These are phyloP conservation scores for Tulasnella sp. DNA, from an alignment of 768 basidiomycete species.

Conservation along the genomic window DNA sequence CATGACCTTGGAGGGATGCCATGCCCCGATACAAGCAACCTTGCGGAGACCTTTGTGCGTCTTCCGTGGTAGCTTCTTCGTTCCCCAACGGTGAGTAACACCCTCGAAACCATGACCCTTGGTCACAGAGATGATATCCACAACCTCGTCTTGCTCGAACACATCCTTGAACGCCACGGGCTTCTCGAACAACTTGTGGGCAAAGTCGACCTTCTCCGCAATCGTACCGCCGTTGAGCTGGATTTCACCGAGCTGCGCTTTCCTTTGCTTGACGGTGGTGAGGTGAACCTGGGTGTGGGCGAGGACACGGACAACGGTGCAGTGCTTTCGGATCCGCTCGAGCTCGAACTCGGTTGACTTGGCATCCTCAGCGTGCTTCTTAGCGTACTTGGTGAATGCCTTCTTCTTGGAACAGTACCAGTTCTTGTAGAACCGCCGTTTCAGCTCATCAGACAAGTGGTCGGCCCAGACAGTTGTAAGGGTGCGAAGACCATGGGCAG, in stretches of 20 bases:
- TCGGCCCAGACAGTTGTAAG: conserved; percentile 96
- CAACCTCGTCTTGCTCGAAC: conserved; percentile 94
- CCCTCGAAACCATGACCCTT: conserved; percentile 99
- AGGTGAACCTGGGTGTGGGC: conserved; percentile 98
- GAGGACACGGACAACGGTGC: conserved; percentile 98
- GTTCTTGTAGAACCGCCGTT: conserved; percentile 99
- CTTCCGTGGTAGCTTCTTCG: conserved; percentile 96
- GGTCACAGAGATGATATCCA: conserved; percentile 96
- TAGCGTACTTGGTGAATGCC: conserved; percentile 99
- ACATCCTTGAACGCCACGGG: conserved; percentile 70
- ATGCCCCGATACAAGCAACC: conserved; percentile 97
- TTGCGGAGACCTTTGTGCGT: conserved; percentile 99
- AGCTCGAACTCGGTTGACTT: conserved; percentile 89
- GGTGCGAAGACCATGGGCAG: conserved; percentile 95
- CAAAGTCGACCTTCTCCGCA: conserved; percentile 95
- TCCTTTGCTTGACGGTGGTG: conserved; percentile 97
- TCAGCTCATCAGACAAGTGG: conserved; percentile 94
- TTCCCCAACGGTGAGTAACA: conserved; percentile 99
- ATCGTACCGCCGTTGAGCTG: conserved; percentile 92
- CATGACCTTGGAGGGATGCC: conserved; percentile 99
- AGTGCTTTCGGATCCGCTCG: conserved; percentile 99
- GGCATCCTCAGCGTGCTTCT: conserved; percentile 96
- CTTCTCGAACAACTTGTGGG: conserved; percentile 92
- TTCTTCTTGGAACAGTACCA: conserved; percentile 99
- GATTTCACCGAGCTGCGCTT: conserved; percentile 99